Evolutionary conservation across 345 rosid species (phyloP), one percentile per base, ranked within the genome.

Genomic region (Eucalyptus paniculata): DNA sequence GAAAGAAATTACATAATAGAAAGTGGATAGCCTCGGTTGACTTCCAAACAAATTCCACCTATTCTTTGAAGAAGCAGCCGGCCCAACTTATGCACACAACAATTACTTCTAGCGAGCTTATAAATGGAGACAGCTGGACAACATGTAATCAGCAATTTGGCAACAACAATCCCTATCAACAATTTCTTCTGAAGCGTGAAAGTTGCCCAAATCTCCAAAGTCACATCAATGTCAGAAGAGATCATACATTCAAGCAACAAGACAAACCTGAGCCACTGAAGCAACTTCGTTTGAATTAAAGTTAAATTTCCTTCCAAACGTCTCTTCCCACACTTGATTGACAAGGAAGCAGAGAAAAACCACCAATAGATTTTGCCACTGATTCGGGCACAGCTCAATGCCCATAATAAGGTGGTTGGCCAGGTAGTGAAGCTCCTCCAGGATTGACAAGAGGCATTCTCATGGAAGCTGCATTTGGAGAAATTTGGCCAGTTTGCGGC

Each of bases 361-460:
- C 83, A 40, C 83, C 83, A 37, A 77, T 19, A 65, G 60, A 50
- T 67, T 65, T 45, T 67, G 47, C 42, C 47, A 67, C 10, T 30
- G 26, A 50, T 37, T 24, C 47, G 3, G 54, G 82, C 42, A 49
- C 16, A 37, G 69, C 88, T 62, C 56, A 88, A 45, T 47, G 82
- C 69, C 90, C 88, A 51, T 89, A 89, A 54, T 89, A 89, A 28
- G 90, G 88, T n/a, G 90, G 88, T 51, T 49, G 58, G 42, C 83
- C 88, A 12, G 49, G 58, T 26, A 37, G 72, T 40, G 88, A 87
- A 47, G 62, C 50, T 37, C 86, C 90, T 26, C 88, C 90, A 34
- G 90, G 77, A 51, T 86, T 80, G 42, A 72, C 58, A 32, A 50
- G 90, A 67, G 88, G 49, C 40, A 54, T 37, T 67, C 88, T 83